Conservation (phyloP, 495 filamentous ascomycete genomes). For the Daldinia loculata region DNA sequence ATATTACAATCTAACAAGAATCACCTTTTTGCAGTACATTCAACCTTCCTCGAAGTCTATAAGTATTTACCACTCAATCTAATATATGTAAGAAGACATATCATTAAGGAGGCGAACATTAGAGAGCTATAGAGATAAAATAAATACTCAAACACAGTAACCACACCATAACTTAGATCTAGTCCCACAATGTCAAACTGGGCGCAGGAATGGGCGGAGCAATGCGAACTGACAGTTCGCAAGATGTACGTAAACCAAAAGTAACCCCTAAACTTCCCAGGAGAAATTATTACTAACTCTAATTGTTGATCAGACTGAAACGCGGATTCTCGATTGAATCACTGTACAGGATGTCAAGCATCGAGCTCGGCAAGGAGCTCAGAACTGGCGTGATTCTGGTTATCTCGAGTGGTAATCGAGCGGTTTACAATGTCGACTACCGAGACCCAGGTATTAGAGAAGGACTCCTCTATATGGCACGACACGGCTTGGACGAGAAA, state of each 20-base stretch:
- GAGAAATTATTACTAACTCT: neutral
- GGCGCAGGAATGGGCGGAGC: conserved; percentile 13
- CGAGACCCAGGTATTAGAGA: conserved; percentile 20
- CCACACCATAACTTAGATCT: neutral
- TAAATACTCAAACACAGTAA: neutral
- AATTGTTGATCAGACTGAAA: neutral
- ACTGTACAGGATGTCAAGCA: conserved; percentile 8
- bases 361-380: conserved; percentile 23
- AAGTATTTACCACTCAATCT: neutral
- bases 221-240: conserved; percentile 20
- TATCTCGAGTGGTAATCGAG: conserved; percentile 14
- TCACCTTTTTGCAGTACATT: neutral
- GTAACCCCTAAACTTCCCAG: neutral
- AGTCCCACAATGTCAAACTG: conserved; percentile 4
- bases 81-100: neutral
- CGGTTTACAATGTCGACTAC: conserved; percentile 10
- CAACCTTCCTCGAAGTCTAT: neutral
- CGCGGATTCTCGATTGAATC: conserved; percentile 18
- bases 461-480: conserved; percentile 27
- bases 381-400: conserved; percentile 13
- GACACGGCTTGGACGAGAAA: conserved; percentile 18
- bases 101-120: neutral
- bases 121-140: neutral
- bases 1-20: neutral
- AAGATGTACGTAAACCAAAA: conserved; percentile 6